A percentile compares a stretch with the other conserved stretches of the same genome.
Conservation (phyloP, 768 basidiomycete species). For the Lactarius pseudohatsudake region DNA sequence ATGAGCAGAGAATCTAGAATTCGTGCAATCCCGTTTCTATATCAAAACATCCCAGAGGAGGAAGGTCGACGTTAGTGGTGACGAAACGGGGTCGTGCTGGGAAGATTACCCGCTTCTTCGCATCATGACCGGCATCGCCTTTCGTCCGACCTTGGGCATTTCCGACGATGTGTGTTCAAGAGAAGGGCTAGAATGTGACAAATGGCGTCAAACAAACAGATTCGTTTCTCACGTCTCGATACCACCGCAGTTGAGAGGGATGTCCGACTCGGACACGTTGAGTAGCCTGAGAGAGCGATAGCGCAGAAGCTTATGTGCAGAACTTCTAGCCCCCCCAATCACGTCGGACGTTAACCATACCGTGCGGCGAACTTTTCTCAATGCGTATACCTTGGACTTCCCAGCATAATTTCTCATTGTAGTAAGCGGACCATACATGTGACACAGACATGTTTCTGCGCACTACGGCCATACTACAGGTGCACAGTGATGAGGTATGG, state of each 20-base stretch:
- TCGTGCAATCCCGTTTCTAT: background rate
- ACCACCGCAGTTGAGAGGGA: background rate
- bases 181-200: no score
- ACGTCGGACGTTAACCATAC: background rate
- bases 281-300: no score
- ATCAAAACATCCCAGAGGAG: background rate
- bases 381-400: constrained; percentile 70
- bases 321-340: background rate
- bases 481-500: constrained; percentile 95
- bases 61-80: background rate
- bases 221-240: background rate
- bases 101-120: background rate
- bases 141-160: no score
- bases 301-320: background rate
- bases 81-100: background rate
- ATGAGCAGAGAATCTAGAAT: constrained; percentile 5
- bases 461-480: constrained; percentile 78
- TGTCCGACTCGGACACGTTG: background rate
- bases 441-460: constrained; percentile 79
- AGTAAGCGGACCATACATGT: constrained; percentile 81
- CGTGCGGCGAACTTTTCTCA: constrained; percentile 40
- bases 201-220: background rate
- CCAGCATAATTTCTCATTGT: constrained; percentile 63
- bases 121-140: no score
- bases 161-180: background rate